These are phyloP conservation scores for Wallacemonas sp. DNA, from an alignment of 208 protist genomes.

Conservation along the genomic window DNA sequence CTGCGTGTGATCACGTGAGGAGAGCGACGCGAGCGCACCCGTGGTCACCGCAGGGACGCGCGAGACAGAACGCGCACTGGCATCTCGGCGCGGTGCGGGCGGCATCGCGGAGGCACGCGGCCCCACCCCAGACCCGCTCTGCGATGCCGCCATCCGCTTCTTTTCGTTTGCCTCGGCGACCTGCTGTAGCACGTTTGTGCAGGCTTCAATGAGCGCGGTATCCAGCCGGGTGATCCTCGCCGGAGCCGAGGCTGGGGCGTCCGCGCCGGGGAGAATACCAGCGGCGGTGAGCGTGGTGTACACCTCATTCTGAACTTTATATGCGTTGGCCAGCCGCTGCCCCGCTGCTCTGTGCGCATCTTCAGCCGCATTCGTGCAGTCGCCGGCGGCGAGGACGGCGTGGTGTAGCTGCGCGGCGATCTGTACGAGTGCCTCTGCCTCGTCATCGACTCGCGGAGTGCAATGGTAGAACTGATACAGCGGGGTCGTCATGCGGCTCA, in stretches of 20 bases:
- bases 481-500: background rate
- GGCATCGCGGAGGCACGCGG: too few species aligned
- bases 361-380: conserved; percentile 15
- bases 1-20: background rate
- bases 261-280: background rate
- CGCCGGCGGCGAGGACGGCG: conserved; percentile 21
- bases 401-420: conserved; percentile 19
- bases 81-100: too few species aligned
- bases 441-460: conserved; percentile 10
- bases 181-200: background rate
- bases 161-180: background rate
- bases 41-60: too few species aligned
- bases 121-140: too few species aligned
- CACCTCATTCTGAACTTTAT: conserved; percentile 17
- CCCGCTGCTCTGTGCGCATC: background rate
- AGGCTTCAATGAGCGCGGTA: conserved; percentile 7
- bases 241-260: background rate
- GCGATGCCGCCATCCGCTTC: too few species aligned
- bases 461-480: conserved; percentile 6
- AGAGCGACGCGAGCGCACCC: background rate
- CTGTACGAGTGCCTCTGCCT: conserved; percentile 13
- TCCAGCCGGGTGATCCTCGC: background rate
- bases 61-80: too few species aligned
- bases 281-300: conserved; percentile 22
- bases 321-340: conserved; percentile 15